phyloP scores from a whole-genome alignment of 345 rosid species.

The Kernera saxatilis region DNA sequence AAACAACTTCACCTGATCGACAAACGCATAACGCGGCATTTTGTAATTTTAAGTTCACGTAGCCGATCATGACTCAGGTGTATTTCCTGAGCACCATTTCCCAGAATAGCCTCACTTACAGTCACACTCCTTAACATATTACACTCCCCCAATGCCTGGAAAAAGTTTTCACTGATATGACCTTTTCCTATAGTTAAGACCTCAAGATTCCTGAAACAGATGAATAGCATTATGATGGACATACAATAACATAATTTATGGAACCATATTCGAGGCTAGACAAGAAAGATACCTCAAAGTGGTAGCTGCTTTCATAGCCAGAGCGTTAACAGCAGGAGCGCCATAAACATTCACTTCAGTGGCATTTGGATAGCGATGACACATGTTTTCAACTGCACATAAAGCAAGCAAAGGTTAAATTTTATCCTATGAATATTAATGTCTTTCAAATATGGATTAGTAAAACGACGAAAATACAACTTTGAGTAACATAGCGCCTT shows the following conservation, averaged over 20 bases:
- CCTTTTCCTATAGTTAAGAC: constrained; percentile 70
- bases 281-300: constrained; percentile 48
- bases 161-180: constrained; percentile 64
- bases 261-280: not conserved
- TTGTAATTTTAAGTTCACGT: constrained; percentile 65
- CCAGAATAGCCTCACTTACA: constrained; percentile 68
- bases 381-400: constrained; percentile 82
- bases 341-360: constrained; percentile 76
- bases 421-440: not conserved
- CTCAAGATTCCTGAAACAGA: constrained; percentile 66
- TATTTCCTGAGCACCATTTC: constrained; percentile 82
- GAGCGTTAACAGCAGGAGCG: constrained; percentile 50
- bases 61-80: constrained; percentile 74
- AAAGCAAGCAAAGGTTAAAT: not conserved
- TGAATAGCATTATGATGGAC: not conserved
- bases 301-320: constrained; percentile 70
- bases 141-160: constrained; percentile 76
- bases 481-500: not conserved
- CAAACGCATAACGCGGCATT: constrained; percentile 82
- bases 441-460: not conserved
- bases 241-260: not conserved
- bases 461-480: not conserved
- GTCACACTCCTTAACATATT: constrained; percentile 61
- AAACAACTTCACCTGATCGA: constrained; percentile 58
- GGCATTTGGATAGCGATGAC: constrained; percentile 80